Base-by-base conservation (phyloP, 1,284 basidiomycete species). In the Irpex sp. region DNA sequence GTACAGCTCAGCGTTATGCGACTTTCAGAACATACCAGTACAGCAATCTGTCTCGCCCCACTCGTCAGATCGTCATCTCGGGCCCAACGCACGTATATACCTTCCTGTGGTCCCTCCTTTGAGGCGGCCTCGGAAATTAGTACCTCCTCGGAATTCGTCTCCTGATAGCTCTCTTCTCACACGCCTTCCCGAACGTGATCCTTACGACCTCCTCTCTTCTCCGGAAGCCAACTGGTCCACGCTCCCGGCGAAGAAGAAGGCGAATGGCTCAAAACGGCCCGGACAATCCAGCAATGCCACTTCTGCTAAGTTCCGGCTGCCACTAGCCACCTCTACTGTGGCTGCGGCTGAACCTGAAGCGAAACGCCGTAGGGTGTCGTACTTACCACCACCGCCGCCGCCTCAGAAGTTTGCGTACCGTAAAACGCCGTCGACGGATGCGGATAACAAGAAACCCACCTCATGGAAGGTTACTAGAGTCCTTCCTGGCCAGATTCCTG, bases 201-300 rank as follows among this genome's bases (percentile, higher is more conserved):
- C 62, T 7, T 68, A 65, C 46, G 65, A 66, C 17, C 58, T 59
- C 39, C 51, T 60, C 31, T 57, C 57, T 21, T 67, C 67, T 37
- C 67, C 67, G 9, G 67, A 67, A 21, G 21, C 55, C 6, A 39
- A 54, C 15, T 68, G 67, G 67, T 58, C 65, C n/a, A 66, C 65
- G 8, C 49, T 68, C 1, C 58, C 47, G 9, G 5, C 57, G 8
- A 26, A 59, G 55, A 37, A 59, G 54, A 46, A 21, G 39, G 36
- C 36, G 36, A 15, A 47, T 7, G 1, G 15, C 39, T 43, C 39
- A 15, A 43, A 43, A 43, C 57, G 46, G 17, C 7, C 61, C 9
- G 19, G 35, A 5, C 47, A 36, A 54, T 39, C 37, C 46, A 26
- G 17, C 7, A 43, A 59, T 15, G 11, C 56, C 19, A 51, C 53